These are phyloP conservation scores for Paraconiothyrium brasiliense DNA, from an alignment of 2,329 filamentous ascomycete genomes.

Conservation along the genomic window DNA sequence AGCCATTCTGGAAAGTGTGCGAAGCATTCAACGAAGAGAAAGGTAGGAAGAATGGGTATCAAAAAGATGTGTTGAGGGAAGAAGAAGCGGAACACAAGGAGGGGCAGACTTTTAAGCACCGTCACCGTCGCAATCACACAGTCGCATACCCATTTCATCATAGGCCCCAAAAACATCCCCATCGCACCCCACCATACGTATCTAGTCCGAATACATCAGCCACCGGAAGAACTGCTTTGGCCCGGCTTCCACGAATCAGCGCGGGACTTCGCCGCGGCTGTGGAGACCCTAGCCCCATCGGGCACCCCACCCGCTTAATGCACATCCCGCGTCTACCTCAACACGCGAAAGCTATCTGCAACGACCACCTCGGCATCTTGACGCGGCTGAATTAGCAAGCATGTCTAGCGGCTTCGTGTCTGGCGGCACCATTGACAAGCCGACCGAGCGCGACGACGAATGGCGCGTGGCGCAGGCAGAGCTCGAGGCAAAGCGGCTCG, in stretches of 20 bases:
- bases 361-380: conserved; percentile 2
- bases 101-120: conserved; percentile 9
- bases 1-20: conserved; percentile 41
- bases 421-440: conserved; percentile 58
- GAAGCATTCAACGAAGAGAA: conserved; percentile 29
- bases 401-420: conserved; percentile 63
- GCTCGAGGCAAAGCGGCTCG: conserved; percentile 68
- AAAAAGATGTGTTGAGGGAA: neutral
- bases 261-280: conserved; percentile 2
- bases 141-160: conserved; percentile 16
- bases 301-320: conserved; percentile 1
- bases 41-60: conserved; percentile 2
- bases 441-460: conserved; percentile 58
- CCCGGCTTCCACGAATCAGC: conserved; percentile 12
- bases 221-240: conserved; percentile 7
- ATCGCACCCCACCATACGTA: neutral
- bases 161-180: conserved; percentile 9
- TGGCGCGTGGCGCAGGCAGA: conserved; percentile 73
- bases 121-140: neutral
- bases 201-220: neutral
- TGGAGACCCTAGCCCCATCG: conserved; percentile 4
- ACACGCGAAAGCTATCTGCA: conserved; percentile 3
- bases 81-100: conserved; percentile 1
- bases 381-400: conserved; percentile 11
- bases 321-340: conserved; percentile 5